A percentile compares a stretch with the other conserved stretches of the same genome.
Conservation (phyloP, 306 rosid species). For the Acacia acuminata region DNA sequence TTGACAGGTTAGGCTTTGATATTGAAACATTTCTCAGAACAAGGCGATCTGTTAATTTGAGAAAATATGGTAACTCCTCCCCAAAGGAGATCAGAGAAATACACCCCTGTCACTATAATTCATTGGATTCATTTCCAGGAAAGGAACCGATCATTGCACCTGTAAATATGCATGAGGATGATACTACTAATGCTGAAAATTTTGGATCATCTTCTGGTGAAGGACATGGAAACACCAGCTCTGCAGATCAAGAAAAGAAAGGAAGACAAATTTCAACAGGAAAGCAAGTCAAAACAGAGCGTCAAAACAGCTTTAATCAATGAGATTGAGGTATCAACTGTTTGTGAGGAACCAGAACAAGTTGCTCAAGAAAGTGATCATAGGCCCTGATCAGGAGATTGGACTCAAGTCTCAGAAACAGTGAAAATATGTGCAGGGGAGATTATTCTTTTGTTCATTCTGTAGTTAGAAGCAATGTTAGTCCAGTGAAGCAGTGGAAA, state of each 20-base stretch:
- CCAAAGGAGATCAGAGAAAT: slow-evolving; percentile 40
- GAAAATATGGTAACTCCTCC: slow-evolving; percentile 28
- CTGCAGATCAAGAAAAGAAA: slow-evolving; percentile 27
- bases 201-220: slow-evolving; percentile 23
- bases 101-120: slow-evolving; percentile 39
- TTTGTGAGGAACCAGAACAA: slow-evolving; percentile 29
- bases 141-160: slow-evolving; percentile 57
- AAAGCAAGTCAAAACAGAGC: slow-evolving; percentile 30
- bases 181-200: slow-evolving; percentile 15
- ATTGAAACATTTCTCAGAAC: slow-evolving; percentile 64
- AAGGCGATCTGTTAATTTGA: slow-evolving; percentile 38
- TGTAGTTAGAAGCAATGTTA: slow-evolving; percentile 40
- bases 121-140: slow-evolving; percentile 58
- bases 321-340: slow-evolving; percentile 19
- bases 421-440: slow-evolving; percentile 44
- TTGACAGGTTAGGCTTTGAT: slow-evolving; percentile 61
- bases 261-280: slow-evolving; percentile 28
- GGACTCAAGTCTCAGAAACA: slow-evolving; percentile 38
- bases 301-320: slow-evolving; percentile 23
- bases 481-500: slow-evolving; percentile 54
- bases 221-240: slow-evolving; percentile 26
- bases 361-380: slow-evolving; percentile 39
- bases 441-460: slow-evolving; percentile 35
- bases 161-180: slow-evolving; percentile 40
- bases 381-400: slow-evolving; percentile 20